phyloP scores from a whole-genome alignment of 208 protist genomes.

The Trypanosomatidae sp. region DNA sequence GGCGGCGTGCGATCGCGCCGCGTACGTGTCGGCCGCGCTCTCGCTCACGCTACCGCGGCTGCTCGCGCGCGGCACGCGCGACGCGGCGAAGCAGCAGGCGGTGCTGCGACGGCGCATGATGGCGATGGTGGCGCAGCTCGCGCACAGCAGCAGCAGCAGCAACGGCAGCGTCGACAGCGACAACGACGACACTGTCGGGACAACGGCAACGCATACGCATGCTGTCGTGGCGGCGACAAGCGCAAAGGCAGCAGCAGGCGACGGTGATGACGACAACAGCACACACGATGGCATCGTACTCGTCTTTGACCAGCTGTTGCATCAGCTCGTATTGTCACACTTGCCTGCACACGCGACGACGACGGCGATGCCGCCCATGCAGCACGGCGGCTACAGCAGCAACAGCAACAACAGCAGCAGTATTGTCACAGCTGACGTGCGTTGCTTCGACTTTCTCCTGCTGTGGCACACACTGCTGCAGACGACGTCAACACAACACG shows the following conservation, averaged over 20 bases:
- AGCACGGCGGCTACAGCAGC: too few relatives aligned
- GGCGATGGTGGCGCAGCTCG: constrained; percentile 47
- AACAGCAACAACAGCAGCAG: too few relatives aligned
- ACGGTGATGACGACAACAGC: too few relatives aligned
- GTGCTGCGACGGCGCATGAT: constrained; percentile 70
- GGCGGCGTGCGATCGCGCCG: constrained; percentile 19
- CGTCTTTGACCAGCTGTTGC: neutral
- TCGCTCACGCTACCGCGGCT: constrained; percentile 69
- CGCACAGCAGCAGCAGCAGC: neutral
- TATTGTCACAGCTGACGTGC: too few relatives aligned
- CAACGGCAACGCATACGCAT: too few relatives aligned
- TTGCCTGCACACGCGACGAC: too few relatives aligned
- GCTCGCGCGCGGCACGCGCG: constrained; percentile 41
- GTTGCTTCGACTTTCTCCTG: constrained; percentile 5
- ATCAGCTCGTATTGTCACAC: neutral
- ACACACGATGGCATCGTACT: neutral
- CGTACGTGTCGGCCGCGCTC: constrained; percentile 62
- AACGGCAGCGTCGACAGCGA: neutral
- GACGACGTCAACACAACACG: neutral
- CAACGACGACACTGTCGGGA: constrained; percentile 1
- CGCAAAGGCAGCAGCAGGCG: too few relatives aligned
- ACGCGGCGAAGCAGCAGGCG: constrained; percentile 65
- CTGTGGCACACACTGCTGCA: constrained; percentile 4
- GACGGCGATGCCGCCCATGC: too few relatives aligned
- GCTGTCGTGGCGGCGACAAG: too few relatives aligned